Conservation (phyloP, 2,329 filamentous ascomycete species). For the Davidsoniella eucalypti region DNA sequence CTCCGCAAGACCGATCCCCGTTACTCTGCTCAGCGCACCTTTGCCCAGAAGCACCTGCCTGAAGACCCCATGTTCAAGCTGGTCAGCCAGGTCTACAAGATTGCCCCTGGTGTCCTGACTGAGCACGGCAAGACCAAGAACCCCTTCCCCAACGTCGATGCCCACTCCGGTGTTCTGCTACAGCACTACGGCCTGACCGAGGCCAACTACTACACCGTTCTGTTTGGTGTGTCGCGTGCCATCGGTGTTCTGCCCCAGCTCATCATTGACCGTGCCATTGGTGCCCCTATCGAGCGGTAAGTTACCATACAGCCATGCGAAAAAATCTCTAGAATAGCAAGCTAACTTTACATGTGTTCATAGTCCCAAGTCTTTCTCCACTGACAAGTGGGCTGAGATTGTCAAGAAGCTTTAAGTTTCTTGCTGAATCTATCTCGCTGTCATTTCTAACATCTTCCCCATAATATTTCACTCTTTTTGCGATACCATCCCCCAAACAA, state of each 20-base stretch:
- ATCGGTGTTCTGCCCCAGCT: slow-evolving; percentile 98
- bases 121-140: slow-evolving; percentile 99
- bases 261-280: slow-evolving; percentile 97
- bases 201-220: slow-evolving; percentile 99
- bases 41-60: slow-evolving; percentile 81
- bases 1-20: slow-evolving; percentile 99
- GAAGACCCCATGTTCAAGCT: slow-evolving; percentile 99
- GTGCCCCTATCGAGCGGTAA: slow-evolving; percentile 82
- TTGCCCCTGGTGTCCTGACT: slow-evolving; percentile 89
- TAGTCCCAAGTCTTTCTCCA: slow-evolving; percentile 90
- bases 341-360: slow-evolving; percentile 13
- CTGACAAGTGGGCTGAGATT: slow-evolving; percentile 89
- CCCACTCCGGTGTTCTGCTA: slow-evolving; percentile 96
- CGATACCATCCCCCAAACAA: neutral
- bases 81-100: slow-evolving; percentile 99
- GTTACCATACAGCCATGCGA: slow-evolving; percentile 8
- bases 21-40: slow-evolving; percentile 96
- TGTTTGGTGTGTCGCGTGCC: slow-evolving; percentile 96
- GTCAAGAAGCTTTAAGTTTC: slow-evolving; percentile 67
- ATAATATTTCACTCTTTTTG: neutral
- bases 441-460: neutral
- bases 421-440: neutral
- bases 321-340: neutral
- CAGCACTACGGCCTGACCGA: slow-evolving; percentile 99
- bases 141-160: slow-evolving; percentile 97